phyloP scores from a whole-genome alignment of 345 rosid species.

The Linum trigynum region DNA sequence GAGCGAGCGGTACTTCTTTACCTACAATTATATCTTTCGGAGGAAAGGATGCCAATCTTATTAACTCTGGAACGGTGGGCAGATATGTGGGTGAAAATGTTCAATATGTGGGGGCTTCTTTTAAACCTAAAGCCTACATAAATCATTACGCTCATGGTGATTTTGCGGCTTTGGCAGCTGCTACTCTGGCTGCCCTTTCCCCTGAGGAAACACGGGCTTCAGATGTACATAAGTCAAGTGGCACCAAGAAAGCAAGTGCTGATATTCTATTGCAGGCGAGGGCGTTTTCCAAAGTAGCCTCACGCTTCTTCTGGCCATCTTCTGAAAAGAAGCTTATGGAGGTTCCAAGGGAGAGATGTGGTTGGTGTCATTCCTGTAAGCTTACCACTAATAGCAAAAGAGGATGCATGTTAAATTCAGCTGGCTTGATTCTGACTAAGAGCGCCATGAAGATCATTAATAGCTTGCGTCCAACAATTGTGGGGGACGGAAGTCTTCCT shows the following conservation, averaged over 20 bases:
- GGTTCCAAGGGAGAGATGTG: slow-evolving; percentile 92
- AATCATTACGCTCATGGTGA: slow-evolving; percentile 77
- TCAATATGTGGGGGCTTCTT: slow-evolving; percentile 39
- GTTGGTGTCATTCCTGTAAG: slow-evolving; percentile 96
- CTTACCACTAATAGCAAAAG: slow-evolving; percentile 46
- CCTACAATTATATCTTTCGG: slow-evolving; percentile 21
- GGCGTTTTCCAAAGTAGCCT: slow-evolving; percentile 68
- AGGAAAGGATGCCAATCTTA: slow-evolving; percentile 21
- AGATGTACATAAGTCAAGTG: slow-evolving; percentile 44
- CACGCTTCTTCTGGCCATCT: slow-evolving; percentile 92
- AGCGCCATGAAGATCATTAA: slow-evolving; percentile 49
- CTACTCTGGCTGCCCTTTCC: slow-evolving; percentile 54
- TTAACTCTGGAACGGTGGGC: slow-evolving; percentile 21
- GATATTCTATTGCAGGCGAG: slow-evolving; percentile 59
- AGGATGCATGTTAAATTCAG: slow-evolving; percentile 88
- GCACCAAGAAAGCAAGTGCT: slow-evolving; percentile 45
- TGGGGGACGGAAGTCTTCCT: slow-evolving; percentile 50
- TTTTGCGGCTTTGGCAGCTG: slow-evolving; percentile 77
- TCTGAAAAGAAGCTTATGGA: slow-evolving; percentile 73
- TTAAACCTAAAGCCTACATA: slow-evolving; percentile 59
- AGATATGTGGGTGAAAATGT: slow-evolving; percentile 23
- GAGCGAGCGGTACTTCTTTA: slow-evolving; percentile 23
- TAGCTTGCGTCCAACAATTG: slow-evolving; percentile 46
- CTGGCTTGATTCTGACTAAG: slow-evolving; percentile 54
- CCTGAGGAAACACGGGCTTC: slow-evolving; percentile 70